A percentile compares a stretch with the other conserved stretches of the same genome.
Evolutionary conservation across 495 filamentous ascomycete genomes (phyloP).

Genomic region (Cudoniella acicularis): DNA sequence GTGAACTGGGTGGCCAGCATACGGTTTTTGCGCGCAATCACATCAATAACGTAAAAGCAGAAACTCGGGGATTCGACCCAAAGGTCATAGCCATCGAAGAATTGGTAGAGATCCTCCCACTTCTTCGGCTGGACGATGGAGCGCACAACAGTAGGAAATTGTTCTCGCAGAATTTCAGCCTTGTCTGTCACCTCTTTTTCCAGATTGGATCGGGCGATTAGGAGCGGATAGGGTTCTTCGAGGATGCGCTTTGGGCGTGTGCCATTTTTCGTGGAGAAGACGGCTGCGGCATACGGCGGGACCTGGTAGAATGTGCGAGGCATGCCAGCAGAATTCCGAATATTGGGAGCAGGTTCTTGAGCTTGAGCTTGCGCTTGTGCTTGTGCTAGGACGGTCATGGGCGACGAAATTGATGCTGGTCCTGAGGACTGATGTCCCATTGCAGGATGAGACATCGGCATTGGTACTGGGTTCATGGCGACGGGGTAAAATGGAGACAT

Average conservation of each 20-base stretch:
- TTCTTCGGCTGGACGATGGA: conserved; percentile 16
- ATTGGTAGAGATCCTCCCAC: conserved; percentile 42
- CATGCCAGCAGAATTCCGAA: not conserved
- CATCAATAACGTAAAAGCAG: conserved; percentile 34
- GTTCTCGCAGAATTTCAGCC: conserved; percentile 27
- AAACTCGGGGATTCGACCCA: conserved; percentile 41
- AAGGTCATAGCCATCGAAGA: conserved; percentile 50
- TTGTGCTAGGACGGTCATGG: no score
- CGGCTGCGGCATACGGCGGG: conserved; percentile 22
- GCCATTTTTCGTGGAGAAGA: conserved; percentile 34
- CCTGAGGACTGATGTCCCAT: not conserved
- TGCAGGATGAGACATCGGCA: not conserved
- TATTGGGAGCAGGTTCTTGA: not conserved
- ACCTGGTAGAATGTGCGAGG: conserved; percentile 25
- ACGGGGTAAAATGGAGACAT: not conserved
- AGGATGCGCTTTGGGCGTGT: conserved; percentile 22
- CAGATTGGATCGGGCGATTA: conserved; percentile 20
- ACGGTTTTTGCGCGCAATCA: conserved; percentile 1
- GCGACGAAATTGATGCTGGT: not conserved
- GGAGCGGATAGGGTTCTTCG: conserved; percentile 23
- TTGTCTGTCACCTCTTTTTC: not conserved
- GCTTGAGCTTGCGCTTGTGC: not conserved
- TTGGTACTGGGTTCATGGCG: not conserved
- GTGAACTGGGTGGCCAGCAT: not conserved
- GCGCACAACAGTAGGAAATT: conserved; percentile 25